Percentiles rank a stretch among this genome's conserved stretches.
Conservation (phyloP, 2,329 filamentous ascomycete genomes). For the Fusarium sterilihyphosum region DNA sequence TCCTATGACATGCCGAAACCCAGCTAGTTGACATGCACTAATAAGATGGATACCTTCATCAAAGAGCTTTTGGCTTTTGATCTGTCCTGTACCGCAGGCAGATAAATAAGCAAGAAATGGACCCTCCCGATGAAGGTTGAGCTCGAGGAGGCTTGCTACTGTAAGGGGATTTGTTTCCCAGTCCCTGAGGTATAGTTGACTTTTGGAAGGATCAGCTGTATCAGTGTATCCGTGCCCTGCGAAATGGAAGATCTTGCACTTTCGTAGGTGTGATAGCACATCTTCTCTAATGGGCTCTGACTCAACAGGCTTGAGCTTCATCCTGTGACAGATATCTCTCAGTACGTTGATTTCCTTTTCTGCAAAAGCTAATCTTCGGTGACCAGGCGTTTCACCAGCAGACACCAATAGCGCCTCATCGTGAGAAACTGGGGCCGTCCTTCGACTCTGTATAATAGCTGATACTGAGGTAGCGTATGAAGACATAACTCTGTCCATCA, state of each 20-base stretch:
- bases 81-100: neutral
- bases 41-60: neutral
- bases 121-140: neutral
- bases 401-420: neutral
- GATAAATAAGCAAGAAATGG: neutral
- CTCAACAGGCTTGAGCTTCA: accelerated
- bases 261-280: neutral
- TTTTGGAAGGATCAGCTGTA: neutral
- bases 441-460: neutral
- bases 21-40: neutral
- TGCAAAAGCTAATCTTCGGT: neutral
- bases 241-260: neutral
- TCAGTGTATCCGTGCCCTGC: neutral
- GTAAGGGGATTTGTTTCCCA: neutral
- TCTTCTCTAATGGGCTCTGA: accelerated
- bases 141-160: neutral
- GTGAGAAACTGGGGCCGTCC: accelerated
- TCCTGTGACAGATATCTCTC: neutral
- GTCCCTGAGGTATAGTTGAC: neutral
- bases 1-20: neutral
- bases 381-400: neutral
- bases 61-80: neutral
- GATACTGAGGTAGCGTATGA: neutral
- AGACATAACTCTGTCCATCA: neutral
- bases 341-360: neutral